Evolutionary conservation across 78 protist genomes (phyloP), one percentile per base, ranked within the genome.

Genomic region (Blattamonas nauphoetae): DNA sequence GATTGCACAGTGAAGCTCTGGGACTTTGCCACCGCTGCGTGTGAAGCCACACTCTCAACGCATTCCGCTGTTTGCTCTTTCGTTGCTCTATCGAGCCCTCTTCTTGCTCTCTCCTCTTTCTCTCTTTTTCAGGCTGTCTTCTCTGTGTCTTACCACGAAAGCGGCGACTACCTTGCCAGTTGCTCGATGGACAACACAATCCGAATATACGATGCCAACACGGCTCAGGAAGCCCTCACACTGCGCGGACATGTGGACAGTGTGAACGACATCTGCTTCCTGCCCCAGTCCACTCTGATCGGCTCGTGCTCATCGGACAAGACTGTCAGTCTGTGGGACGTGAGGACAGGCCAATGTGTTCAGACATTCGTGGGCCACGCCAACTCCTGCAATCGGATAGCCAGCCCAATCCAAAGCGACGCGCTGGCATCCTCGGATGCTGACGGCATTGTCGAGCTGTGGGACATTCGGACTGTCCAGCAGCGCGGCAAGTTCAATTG

Each of bases 251-350:
- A 95, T 85, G 95, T 94, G 43, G 96, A 95, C 89, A 42, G 89
- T 11, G 91, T 95, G 81, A 95, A 95, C 86, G 34, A 79, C 29
- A 44, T 89, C 21, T 6, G 21, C 42, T 95, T 88, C 81, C 92
- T 88, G 91, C 96, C 97, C 44, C 90, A 32, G 83, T 55, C 96
- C 3, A 91, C 92, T 89, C 64, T n/a, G 84, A 0, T 92, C 29
- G 34, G 85, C 84, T 92, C 97, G 2, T 92, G 89, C 86, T 87
- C 93, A 0, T 95, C 93, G 32, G 97, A 95, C 93, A 92, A 95
- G 90, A 93, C 95, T 0, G 92, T 93, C 45, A 92, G 94, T 44
- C 45, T 95, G n/a, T 95, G 97, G 97, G 97, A 95, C 83, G 78
- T 85, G 2, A 89, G 96, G 36, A 45, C 91, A 0, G 88, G 85